Conservation (phyloP, 495 filamentous ascomycete genomes). For the Penicillium mononematosum region DNA sequence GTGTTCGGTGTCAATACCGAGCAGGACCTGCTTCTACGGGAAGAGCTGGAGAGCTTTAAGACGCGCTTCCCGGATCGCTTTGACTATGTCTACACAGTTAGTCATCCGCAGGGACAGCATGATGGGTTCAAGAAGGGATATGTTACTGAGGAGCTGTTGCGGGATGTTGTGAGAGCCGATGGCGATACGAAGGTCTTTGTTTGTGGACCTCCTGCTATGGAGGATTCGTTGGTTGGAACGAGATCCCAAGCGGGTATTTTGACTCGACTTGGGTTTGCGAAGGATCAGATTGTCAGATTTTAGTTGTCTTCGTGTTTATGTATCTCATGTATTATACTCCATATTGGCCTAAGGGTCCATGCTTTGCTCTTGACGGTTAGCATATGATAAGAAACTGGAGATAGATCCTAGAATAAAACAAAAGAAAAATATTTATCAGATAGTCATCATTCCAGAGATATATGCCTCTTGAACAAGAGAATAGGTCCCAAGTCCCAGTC, state of each 20-base stretch:
- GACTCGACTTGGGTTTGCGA: conserved; percentile 50
- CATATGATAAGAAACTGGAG: neutral
- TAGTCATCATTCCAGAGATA: neutral
- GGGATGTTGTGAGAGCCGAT: conserved; percentile 41
- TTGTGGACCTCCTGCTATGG: conserved; percentile 65
- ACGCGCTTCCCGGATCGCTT: conserved; percentile 56
- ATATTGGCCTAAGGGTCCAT: neutral
- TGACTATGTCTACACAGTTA: conserved; percentile 58
- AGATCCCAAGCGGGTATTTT: conserved; percentile 41
- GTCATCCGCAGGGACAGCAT: conserved; percentile 36
- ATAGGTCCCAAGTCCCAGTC: neutral
- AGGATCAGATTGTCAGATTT: conserved; percentile 56
- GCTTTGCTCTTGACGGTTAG: neutral
- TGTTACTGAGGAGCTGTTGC: conserved; percentile 55
- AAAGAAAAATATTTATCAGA: neutral
- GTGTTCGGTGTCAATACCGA: conserved; percentile 67
- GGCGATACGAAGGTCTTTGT: conserved; percentile 60
- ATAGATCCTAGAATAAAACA: neutral
- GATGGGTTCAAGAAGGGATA: conserved; percentile 50
- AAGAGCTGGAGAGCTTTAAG: conserved; percentile 55
- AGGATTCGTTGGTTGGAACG: conserved; percentile 53
- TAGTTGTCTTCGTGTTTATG: conserved; percentile 21
- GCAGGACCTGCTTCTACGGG: conserved; percentile 55
- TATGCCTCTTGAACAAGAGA: neutral
- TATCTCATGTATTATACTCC: neutral